Conservation (phyloP, 371 early-diverging fungal species). For the Saksenaea oblongispora region DNA sequence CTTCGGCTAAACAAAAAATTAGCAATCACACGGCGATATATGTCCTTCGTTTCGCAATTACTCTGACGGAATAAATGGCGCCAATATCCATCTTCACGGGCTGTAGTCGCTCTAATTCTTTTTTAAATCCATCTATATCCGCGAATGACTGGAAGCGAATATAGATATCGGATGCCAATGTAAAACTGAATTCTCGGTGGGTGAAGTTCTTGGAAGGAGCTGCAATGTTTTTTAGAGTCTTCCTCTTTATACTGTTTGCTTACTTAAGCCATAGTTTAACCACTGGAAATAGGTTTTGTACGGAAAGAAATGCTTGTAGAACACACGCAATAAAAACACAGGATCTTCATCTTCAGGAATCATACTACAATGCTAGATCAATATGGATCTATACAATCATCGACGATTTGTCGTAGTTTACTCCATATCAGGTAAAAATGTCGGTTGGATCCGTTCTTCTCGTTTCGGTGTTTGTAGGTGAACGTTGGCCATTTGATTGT, state of each 20-base stretch:
- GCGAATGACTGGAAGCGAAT: slow-evolving; percentile 90
- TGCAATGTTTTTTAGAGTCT: background rate
- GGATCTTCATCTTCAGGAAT: slow-evolving; percentile 22
- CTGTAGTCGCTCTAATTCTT: slow-evolving; percentile 69
- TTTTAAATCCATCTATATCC: slow-evolving; percentile 70
- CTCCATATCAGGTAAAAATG: background rate
- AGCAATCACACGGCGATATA: background rate
- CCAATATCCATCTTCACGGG: slow-evolving; percentile 99
- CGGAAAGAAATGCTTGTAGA: slow-evolving; percentile 88
- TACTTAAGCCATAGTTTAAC: slow-evolving; percentile 81
- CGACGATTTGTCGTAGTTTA: background rate
- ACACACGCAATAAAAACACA: slow-evolving; percentile 58
- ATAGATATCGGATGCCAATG: slow-evolving; percentile 75
- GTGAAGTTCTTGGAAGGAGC: slow-evolving; percentile 64
- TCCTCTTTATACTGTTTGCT: slow-evolving; percentile 3
- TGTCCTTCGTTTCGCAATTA: slow-evolving; percentile 21
- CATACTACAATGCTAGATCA: background rate
- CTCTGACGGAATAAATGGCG: slow-evolving; percentile 86
- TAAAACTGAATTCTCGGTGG: slow-evolving; percentile 95
- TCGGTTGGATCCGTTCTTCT: background rate
- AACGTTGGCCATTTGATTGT: slow-evolving; percentile 24
- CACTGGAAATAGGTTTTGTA: slow-evolving; percentile 76
- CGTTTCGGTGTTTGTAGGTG: slow-evolving; percentile 17
- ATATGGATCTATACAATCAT: background rate
- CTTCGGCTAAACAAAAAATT: slow-evolving; percentile 58